Conservation (phyloP, 2,329 filamentous ascomycete species). For the Pyricularia pennisetigena region DNA sequence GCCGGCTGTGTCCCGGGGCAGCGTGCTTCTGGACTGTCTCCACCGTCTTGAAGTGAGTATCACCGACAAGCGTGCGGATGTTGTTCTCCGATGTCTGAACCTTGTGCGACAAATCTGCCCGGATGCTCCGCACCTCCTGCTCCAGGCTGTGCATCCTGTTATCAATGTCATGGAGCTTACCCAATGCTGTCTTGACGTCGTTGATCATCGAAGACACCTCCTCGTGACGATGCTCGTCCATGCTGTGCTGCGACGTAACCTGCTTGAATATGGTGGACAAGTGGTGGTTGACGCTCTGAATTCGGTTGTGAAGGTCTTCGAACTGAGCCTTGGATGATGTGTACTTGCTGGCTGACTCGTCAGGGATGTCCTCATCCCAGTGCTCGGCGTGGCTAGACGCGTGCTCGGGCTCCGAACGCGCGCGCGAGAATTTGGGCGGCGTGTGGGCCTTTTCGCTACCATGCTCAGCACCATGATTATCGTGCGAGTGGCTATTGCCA, state of each 20-base stretch:
- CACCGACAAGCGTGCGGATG: constrained; percentile 40
- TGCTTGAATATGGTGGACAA: constrained; percentile 52
- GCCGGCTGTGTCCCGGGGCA: constrained; percentile 37
- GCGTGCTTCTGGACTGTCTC: constrained; percentile 35
- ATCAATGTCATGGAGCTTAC: constrained; percentile 31
- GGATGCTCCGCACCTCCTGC: constrained; percentile 47
- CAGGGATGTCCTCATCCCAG: constrained; percentile 33
- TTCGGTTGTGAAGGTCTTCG: constrained; percentile 71
- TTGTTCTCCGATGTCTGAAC: constrained; percentile 39
- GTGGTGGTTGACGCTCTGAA: constrained; percentile 65
- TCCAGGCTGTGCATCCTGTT: constrained; percentile 42
- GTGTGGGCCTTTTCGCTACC: neutral
- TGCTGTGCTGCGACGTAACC: constrained; percentile 37
- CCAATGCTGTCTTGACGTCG: constrained; percentile 34
- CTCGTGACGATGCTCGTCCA: constrained; percentile 45
- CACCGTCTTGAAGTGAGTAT: constrained; percentile 35
- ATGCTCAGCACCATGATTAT: neutral
- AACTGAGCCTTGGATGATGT: constrained; percentile 55
- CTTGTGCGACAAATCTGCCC: constrained; percentile 41
- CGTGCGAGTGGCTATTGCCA: constrained; percentile 10
- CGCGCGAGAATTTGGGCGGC: constrained; percentile 12
- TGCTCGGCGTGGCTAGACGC: constrained; percentile 14
- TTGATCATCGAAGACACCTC: constrained; percentile 40
- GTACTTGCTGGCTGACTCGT: constrained; percentile 36
- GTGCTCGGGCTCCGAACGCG: neutral